Conservation (phyloP, 164 flowering plant species). For the Umbellularia californica region DNA sequence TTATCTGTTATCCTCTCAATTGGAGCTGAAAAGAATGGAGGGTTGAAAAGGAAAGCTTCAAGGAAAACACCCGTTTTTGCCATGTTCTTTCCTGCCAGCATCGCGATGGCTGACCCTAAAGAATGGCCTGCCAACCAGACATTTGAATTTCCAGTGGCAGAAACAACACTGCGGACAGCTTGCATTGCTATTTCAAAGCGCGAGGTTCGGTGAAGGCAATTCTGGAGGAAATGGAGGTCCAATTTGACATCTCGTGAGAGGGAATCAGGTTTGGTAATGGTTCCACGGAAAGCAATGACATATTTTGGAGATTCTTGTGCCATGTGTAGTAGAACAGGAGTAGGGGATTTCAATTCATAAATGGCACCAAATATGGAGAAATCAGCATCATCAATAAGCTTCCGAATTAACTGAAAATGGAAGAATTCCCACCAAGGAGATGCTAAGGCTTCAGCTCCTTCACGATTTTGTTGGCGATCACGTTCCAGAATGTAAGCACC, state of each 20-base stretch:
- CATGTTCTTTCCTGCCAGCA: slow-evolving; percentile 85
- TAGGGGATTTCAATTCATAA: slow-evolving; percentile 38
- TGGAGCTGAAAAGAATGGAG: slow-evolving; percentile 77
- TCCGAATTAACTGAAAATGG: slow-evolving; percentile 40
- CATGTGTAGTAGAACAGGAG: not conserved
- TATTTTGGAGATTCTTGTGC: slow-evolving; percentile 33
- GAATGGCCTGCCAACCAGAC: slow-evolving; percentile 94
- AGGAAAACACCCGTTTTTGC: slow-evolving; percentile 54
- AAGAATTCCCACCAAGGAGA: slow-evolving; percentile 87
- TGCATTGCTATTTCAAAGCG: slow-evolving; percentile 65
- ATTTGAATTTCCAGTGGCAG: slow-evolving; percentile 37
- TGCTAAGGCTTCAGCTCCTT: slow-evolving; percentile 60
- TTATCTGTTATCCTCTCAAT: slow-evolving; percentile 60
- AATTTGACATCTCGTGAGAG: slow-evolving; percentile 59
- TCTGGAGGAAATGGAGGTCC: slow-evolving; percentile 49
- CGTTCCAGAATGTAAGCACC: slow-evolving; percentile 73
- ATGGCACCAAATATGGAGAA: slow-evolving; percentile 75
- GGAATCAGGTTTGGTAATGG: slow-evolving; percentile 53
- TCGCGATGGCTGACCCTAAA: slow-evolving; percentile 76
- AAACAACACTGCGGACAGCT: slow-evolving; percentile 57
- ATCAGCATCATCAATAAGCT: slow-evolving; percentile 68
- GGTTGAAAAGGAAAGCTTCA: slow-evolving; percentile 74
- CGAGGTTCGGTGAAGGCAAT: slow-evolving; percentile 66
- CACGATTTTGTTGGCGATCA: slow-evolving; percentile 68
- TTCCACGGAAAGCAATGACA: slow-evolving; percentile 86